Evolutionary conservation across 2,329 filamentous ascomycete genomes (phyloP), one percentile per base, ranked within the genome.

Genomic region (Ascochyta viciae-villosae): DNA sequence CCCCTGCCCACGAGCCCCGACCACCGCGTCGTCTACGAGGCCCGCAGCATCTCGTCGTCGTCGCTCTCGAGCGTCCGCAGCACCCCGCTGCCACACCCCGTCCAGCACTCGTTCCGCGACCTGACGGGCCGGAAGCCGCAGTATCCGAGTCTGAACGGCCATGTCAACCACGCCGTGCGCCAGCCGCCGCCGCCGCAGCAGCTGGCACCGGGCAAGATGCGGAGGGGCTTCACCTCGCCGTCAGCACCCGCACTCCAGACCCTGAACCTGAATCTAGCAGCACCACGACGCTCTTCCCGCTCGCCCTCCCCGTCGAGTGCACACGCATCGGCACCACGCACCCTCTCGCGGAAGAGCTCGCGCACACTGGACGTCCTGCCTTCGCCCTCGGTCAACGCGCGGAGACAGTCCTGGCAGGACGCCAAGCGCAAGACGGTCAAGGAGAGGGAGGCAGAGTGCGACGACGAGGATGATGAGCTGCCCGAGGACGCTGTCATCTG

Each of bases 401-500:
- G 70, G 58, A 79, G 86, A 40, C 74, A 77, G 57, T 81, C 79
- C 41, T 93, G 89, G 89, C 89, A 92, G 72, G 83, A 87, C 0
- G 84, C 80, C 40, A 63, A 66, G 29, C 82, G 88, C 54, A 94
- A 92, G 73, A 86, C 88, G 0, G 81, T 85, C 1, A 78, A 87
- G 57, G 86, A 93, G 66, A 80, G 92, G 48, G 91, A 95, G 71
- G 84, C 85, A 50, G 90, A 94, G 70, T 93, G 91, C 64, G 89
- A 93, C 63, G 89, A 92, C 50, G 71, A 70, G 41, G 89, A 92
- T 67, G 86, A 91, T 59, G 82, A 84, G 54, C 88, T 95, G 27
- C 91, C 91, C 0, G 90, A 93, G 24, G 90, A 91, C 50, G 84
- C 90, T 23, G 83, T 92, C 48, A 83, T 95, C 42, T 90, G 91